These are phyloP conservation scores for Yamadazyma sp. DNA, from an alignment of 1,139 yeast genomes.

Conservation along the genomic window DNA sequence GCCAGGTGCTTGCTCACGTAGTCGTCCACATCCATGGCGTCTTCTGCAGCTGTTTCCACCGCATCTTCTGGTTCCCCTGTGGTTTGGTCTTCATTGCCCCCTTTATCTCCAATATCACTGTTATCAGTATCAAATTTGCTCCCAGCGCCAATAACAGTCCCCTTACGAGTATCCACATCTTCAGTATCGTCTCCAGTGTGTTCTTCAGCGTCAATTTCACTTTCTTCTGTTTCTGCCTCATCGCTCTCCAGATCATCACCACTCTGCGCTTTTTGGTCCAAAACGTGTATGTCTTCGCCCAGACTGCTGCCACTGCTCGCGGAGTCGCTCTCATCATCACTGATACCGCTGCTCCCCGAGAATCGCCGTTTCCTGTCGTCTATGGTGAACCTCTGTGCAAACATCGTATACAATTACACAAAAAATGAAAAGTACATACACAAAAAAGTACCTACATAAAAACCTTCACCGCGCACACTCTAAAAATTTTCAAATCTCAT, in stretches of 20 bases:
- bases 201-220: not conserved
- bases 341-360: constrained; percentile 15
- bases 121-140: not conserved
- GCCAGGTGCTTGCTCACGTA: constrained; percentile 27
- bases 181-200: not conserved
- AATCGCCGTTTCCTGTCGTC: not conserved
- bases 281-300: too few relatives aligned
- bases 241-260: not conserved
- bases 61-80: too few relatives aligned
- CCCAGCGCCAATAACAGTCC: not conserved
- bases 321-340: constrained; percentile 16
- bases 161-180: not conserved
- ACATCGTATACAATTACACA: constrained; percentile 36
- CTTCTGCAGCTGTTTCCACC: too few relatives aligned
- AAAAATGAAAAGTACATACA: too few relatives aligned
- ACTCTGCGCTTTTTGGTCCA: too few relatives aligned
- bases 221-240: not conserved
- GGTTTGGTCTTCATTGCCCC: too few relatives aligned
- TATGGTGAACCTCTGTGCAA: constrained; percentile 52
- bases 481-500: constrained; percentile 11
- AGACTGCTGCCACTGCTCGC: constrained; percentile 14
- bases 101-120: not conserved
- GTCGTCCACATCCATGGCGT: constrained; percentile 3
- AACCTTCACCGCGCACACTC: not conserved
- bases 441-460: too few relatives aligned